Percentiles rank a stretch among this genome's conserved stretches.
These are phyloP conservation scores for Verticillium alfalfae DNA, from an alignment of 2,329 filamentous ascomycete genomes.

Conservation along the genomic window DNA sequence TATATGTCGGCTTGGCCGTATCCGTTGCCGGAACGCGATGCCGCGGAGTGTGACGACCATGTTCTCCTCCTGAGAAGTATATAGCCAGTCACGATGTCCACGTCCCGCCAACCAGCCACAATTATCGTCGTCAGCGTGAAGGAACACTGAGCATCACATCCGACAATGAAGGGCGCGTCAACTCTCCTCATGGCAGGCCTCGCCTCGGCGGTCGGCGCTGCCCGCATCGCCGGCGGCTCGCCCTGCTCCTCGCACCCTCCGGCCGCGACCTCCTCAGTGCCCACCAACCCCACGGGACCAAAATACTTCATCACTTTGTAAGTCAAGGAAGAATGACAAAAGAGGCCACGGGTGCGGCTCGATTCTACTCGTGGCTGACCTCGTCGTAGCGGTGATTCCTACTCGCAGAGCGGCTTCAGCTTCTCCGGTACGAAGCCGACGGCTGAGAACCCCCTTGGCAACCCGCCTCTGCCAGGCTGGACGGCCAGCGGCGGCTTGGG, in stretches of 20 bases:
- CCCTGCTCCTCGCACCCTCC: background rate
- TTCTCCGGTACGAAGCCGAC: constrained; percentile 41
- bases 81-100: background rate
- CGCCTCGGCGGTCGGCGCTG: background rate
- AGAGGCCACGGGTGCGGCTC: too few species aligned
- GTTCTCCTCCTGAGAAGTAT: background rate
- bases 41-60: background rate
- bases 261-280: background rate
- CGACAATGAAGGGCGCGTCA: background rate
- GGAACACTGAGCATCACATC: background rate
- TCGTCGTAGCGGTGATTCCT: constrained; percentile 47
- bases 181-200: background rate
- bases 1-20: background rate
- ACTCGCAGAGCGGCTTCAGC: constrained; percentile 54
- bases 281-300: constrained; percentile 2
- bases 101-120: background rate
- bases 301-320: constrained; percentile 37
- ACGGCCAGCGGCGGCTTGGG: constrained; percentile 41
- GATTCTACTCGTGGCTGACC: too few species aligned
- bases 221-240: constrained; percentile 1
- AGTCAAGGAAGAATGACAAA: background rate
- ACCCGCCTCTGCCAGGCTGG: constrained; percentile 47
- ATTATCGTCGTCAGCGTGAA: background rate
- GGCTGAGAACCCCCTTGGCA: constrained; percentile 52
- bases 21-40: background rate